Evolutionary conservation across 495 filamentous ascomycete species (phyloP), one percentile per base, ranked within the genome.

Genomic region (Penicillium roqueforti): DNA sequence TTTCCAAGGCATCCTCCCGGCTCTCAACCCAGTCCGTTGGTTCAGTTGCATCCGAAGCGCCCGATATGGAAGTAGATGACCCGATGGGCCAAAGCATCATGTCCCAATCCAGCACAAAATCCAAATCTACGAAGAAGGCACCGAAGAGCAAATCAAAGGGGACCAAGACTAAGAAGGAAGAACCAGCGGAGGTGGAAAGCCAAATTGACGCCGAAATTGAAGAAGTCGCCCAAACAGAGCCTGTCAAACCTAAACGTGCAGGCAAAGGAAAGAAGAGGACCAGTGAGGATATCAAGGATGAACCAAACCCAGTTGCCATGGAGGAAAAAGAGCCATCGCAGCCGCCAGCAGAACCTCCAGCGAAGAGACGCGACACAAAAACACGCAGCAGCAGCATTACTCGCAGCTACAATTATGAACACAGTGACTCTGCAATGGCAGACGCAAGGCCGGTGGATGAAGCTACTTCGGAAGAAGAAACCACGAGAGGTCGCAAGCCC

Each of bases 11-110:
- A 18, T 87, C 61, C 10, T 67, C 88, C 11, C 80, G 88, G 25
- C 72, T 88, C 6, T 93, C 88, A 10, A 83, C 77, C 0, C 86
- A 89, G 56, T 90, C 87, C 4, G 71, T 76, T 34, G 67, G 74
- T 10, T 84, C 81, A 2, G 68, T 66, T 25, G 55, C 74, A 38
- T 82, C 80, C 2, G 83, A 84, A 54, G 73, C 75, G 0, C 72
- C 76, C 1, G 82, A 83, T 3, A 54, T 80, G 19, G 79, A 86
- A 43, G 40, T 78, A 7, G 80, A 85, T 31, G 78, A 83, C n/a
- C 37, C 53, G 23, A 72, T 74, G 56, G 87, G 89, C 59, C 83
- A 89, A 49, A 92, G 83, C 60, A 76, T 86, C 42, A 70, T 89
- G 61, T 86, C 76, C 6, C 76, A 68, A 41, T 47, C 72, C 14